phyloP scores from a whole-genome alignment of 306 rosid genomes.

The Dalbergia oliveri region DNA sequence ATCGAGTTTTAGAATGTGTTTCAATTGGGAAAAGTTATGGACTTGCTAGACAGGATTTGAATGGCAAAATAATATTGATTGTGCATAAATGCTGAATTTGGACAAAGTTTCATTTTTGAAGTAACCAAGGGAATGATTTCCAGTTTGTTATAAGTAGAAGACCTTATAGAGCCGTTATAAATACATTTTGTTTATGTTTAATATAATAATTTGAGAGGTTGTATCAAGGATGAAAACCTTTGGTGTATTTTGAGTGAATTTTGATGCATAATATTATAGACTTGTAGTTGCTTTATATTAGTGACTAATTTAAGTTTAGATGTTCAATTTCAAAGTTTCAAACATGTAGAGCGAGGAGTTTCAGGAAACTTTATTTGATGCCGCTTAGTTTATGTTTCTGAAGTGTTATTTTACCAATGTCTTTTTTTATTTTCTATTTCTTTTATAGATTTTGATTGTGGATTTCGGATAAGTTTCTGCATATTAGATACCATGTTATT shows the following conservation, averaged over 20 bases:
- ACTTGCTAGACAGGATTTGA: conserved; percentile 5
- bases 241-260: background rate
- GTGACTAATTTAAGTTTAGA: background rate
- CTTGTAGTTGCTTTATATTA: background rate
- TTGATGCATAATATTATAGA: background rate
- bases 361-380: background rate
- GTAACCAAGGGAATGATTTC: background rate
- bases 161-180: too few relatives aligned
- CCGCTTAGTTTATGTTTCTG: conserved; percentile 7
- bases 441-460: conserved; percentile 3
- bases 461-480: background rate
- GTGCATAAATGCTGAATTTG: too few relatives aligned
- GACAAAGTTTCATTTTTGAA: background rate
- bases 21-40: background rate
- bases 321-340: background rate
- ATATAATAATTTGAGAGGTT: too few relatives aligned
- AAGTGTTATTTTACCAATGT: background rate
- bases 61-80: background rate
- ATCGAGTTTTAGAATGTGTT: too few relatives aligned
- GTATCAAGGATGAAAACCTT: too few relatives aligned
- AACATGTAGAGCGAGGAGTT: background rate
- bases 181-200: too few relatives aligned
- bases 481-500: conserved; percentile 8
- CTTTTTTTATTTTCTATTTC: background rate
- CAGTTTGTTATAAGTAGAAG: background rate